Percentiles rank a stretch among this genome's conserved stretches.
These are phyloP conservation scores for Ceratocystis alfenasii DNA, from an alignment of 2,329 filamentous ascomycete species.

Conservation along the genomic window DNA sequence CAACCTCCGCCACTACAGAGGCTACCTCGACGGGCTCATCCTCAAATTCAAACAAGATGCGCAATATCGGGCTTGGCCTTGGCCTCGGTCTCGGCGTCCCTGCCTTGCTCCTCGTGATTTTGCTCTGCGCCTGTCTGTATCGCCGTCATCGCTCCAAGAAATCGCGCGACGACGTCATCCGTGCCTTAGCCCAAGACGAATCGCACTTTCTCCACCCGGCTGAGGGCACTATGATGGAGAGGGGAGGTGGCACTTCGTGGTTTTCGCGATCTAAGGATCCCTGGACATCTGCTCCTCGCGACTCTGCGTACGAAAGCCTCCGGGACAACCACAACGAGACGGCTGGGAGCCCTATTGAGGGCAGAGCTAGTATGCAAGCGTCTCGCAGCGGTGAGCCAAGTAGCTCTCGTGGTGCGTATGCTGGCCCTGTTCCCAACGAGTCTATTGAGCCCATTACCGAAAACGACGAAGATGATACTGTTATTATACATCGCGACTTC, in stretches of 20 bases:
- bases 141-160: slow-evolving; percentile 29
- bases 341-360: slow-evolving; percentile 28
- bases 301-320: slow-evolving; percentile 33
- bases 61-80: slow-evolving; percentile 45
- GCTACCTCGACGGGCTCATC: background rate
- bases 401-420: slow-evolving; percentile 21
- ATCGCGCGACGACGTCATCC: slow-evolving; percentile 36
- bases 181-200: slow-evolving; percentile 39
- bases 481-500: slow-evolving; percentile 23
- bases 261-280: slow-evolving; percentile 22
- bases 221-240: slow-evolving; percentile 34
- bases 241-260: slow-evolving; percentile 30
- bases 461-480: slow-evolving; percentile 40
- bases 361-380: slow-evolving; percentile 25
- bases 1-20: slow-evolving; percentile 16
- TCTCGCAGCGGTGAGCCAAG: slow-evolving; percentile 16
- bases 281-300: slow-evolving; percentile 23
- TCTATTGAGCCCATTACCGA: slow-evolving; percentile 26
- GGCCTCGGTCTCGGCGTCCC: slow-evolving; percentile 54
- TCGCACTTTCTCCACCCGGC: slow-evolving; percentile 33
- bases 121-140: slow-evolving; percentile 41
- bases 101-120: slow-evolving; percentile 36
- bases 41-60: slow-evolving; percentile 13
- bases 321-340: slow-evolving; percentile 29
- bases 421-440: slow-evolving; percentile 23